These are phyloP conservation scores for Pachyrhizus erosus DNA, from an alignment of 306 rosid species.

Conservation along the genomic window DNA sequence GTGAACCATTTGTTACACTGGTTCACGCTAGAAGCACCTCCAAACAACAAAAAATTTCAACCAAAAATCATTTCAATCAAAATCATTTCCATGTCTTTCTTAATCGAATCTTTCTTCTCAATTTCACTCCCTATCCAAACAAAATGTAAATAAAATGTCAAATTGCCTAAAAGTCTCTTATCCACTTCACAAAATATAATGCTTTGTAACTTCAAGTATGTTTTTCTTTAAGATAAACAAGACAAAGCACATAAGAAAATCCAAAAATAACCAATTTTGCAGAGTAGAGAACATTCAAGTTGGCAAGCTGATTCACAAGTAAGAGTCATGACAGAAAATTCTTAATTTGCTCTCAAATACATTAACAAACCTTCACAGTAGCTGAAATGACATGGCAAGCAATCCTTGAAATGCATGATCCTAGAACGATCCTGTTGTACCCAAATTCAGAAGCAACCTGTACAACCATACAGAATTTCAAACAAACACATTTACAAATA, in stretches of 20 bases:
- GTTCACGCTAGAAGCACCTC: no score
- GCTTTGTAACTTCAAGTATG: no score
- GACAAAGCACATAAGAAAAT: not conserved
- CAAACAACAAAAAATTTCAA: no score
- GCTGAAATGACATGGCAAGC: slow-evolving; percentile 87
- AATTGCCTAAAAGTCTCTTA: not conserved
- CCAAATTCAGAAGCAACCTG: slow-evolving; percentile 76
- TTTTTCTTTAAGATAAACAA: not conserved
- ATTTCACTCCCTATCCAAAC: no score
- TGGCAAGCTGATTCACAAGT: slow-evolving; percentile 7
- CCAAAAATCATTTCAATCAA: no score
- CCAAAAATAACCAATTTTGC: not conserved
- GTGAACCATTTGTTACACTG: no score
- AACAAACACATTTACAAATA: not conserved
- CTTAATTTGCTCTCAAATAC: slow-evolving; percentile 13
- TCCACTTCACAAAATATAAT: not conserved
- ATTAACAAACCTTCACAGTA: slow-evolving; percentile 76
- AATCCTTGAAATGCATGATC: slow-evolving; percentile 85
- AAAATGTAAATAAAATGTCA: not conserved
- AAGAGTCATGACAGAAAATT: slow-evolving; percentile 2
- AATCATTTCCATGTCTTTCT: no score
- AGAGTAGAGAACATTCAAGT: not conserved
- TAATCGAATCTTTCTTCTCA: no score
- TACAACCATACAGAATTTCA: slow-evolving; percentile 9
- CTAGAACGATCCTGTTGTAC: slow-evolving; percentile 79